phyloP scores from a whole-genome alignment of 306 rosid genomes.

The Ormosia emarginata region DNA sequence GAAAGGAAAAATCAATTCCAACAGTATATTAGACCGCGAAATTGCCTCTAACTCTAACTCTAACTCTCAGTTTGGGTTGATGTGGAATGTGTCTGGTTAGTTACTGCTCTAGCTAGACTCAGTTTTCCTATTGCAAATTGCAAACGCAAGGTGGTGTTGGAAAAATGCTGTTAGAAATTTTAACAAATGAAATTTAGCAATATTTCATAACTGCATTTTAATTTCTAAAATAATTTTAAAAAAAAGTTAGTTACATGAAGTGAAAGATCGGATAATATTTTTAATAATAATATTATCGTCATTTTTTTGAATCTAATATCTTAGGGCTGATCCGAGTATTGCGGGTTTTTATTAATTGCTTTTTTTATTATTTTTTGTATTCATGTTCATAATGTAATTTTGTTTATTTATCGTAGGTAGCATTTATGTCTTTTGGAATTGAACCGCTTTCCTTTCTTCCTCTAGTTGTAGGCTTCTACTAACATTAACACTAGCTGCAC shows the following conservation, averaged over 20 bases:
- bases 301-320: neutral
- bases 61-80: neutral
- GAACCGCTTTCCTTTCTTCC: too few species aligned
- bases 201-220: neutral
- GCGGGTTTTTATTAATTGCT: neutral
- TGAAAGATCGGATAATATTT: neutral
- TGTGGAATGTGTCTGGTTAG: neutral
- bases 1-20: neutral
- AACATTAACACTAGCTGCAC: neutral
- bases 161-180: neutral
- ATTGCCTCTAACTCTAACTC: neutral
- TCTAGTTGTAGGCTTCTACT: neutral
- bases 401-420: neutral
- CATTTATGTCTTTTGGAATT: neutral
- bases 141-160: neutral
- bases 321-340: constrained; percentile 27
- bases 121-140: neutral
- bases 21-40: constrained; percentile 9
- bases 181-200: neutral
- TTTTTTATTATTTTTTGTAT: neutral
- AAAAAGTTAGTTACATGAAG: neutral
- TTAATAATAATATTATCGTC: neutral
- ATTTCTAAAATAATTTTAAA: neutral
- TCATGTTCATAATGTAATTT: neutral
- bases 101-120: neutral